Base-by-base conservation (phyloP, 768 basidiomycete species). In the Lactarius hengduanensis region DNA sequence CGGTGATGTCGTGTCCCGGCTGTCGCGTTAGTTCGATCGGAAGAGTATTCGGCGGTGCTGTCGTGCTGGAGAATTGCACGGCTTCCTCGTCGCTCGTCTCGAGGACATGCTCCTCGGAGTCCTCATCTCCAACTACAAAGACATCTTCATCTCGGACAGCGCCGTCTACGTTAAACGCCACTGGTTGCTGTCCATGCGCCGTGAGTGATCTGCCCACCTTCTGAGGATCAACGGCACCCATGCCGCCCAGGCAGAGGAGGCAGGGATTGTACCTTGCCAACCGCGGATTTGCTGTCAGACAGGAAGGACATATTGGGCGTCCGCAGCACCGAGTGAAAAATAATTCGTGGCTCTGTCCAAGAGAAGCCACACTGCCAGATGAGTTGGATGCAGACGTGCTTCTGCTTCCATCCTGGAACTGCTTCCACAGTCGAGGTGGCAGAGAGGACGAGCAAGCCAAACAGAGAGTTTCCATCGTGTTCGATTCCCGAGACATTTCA, bases 211-310 rank as follows among this genome's bases (percentile, higher is more conserved):
- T 22, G 54, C 30, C 15, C 30, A 68, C 40, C n/a, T 64, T 70
- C 34, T 71, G 67, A 16, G 73, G 66, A 18, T 66, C 61, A 18
- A 78, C 73, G 7, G 82, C 80, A 18, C 74, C 80, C 2, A 86
- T 81, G 2, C 88, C 88, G 15, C 80, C 83, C 2, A 90, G 79
- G 72, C 90, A 92, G 8, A 81, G 80, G 20, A 92, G 75, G 74
- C 91, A 92, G 8, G 91, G 91, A 72, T 91, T 78, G 72, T 91
- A 92, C 64, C 85, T 78, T 40, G 80, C 76, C 26, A 91, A 79
- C 20, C 91, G 82, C 0, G 88, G 86, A 72, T 91, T 91, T 3
- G 77, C 73, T 2, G 74, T 63, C 26, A 88, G 75, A 72, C 91
- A 92, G 2, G 73, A 63, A 7, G 80, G 77, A 70, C 91, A 92